Evolutionary conservation across 176 grass and related monocot species (phyloP).

Genomic region (Echinochloa phyllopogon): DNA sequence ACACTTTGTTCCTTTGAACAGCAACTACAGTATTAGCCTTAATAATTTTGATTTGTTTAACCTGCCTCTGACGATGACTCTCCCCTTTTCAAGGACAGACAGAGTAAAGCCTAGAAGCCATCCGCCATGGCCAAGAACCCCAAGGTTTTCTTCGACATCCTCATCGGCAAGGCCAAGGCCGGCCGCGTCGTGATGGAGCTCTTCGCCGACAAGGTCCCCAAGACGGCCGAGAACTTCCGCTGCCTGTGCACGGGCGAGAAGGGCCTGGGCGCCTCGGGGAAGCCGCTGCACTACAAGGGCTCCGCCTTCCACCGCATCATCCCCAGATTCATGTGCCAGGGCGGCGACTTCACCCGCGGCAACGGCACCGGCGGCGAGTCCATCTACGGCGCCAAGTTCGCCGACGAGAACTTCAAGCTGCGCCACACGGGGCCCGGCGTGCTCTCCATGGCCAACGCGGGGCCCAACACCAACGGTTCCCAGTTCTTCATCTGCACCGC

Average conservation of each 20-base stretch:
- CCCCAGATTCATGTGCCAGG: constrained; percentile 77
- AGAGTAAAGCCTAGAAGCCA: neutral
- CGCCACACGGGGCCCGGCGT: constrained; percentile 63
- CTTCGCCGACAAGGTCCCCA: constrained; percentile 61
- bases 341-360: constrained; percentile 80
- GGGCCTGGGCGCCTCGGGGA: constrained; percentile 55
- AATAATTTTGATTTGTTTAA: neutral
- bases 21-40: too few relatives aligned
- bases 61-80: neutral
- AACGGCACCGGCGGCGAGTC: constrained; percentile 78
- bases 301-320: constrained; percentile 78
- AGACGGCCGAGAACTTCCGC: constrained; percentile 76
- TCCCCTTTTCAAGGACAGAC: neutral
- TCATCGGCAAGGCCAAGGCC: constrained; percentile 63
- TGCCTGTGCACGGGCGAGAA: constrained; percentile 75
- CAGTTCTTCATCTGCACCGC: constrained; percentile 82
- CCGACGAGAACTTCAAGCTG: constrained; percentile 71
- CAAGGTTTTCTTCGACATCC: constrained; percentile 83
- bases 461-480: constrained; percentile 71
- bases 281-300: constrained; percentile 75
- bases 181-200: constrained; percentile 76
- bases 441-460: constrained; percentile 82
- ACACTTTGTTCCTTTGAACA: neutral
- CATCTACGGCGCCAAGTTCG: constrained; percentile 68
- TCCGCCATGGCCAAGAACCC: constrained; percentile 64